These are phyloP conservation scores for Xylariaceae sp. DNA, from an alignment of 2,329 filamentous ascomycete genomes.

Conservation along the genomic window DNA sequence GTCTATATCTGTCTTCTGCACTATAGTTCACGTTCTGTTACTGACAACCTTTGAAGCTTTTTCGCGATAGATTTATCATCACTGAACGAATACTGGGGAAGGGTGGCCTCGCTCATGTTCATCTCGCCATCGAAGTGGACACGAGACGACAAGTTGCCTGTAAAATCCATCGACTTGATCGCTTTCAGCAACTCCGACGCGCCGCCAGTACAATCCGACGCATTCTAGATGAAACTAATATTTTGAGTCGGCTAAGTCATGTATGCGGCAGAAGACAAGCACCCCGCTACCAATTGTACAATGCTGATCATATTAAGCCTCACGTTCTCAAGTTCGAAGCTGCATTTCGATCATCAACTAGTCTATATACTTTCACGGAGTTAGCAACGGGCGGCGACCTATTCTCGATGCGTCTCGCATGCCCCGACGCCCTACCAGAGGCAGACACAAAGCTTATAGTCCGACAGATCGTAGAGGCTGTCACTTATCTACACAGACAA, in stretches of 20 bases:
- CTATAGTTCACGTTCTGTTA: constrained; percentile 11
- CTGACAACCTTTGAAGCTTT: constrained; percentile 33
- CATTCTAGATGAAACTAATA: constrained; percentile 45
- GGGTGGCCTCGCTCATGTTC: constrained; percentile 49
- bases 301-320: constrained; percentile 36
- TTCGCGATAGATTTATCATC: constrained; percentile 44
- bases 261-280: constrained; percentile 34
- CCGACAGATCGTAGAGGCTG: constrained; percentile 42
- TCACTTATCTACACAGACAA: constrained; percentile 45
- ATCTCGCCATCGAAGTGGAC: constrained; percentile 46
- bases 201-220: constrained; percentile 29
- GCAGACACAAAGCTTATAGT: constrained; percentile 42
- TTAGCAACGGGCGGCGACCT: constrained; percentile 51
- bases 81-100: constrained; percentile 46
- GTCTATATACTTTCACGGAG: constrained; percentile 52
- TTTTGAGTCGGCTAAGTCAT: constrained; percentile 49
- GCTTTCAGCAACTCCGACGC: constrained; percentile 16
- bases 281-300: not conserved
- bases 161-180: constrained; percentile 55
- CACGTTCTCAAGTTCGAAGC: constrained; percentile 50
- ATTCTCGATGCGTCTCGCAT: constrained; percentile 40
- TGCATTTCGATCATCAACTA: constrained; percentile 44
- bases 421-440: constrained; percentile 31
- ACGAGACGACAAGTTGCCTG: constrained; percentile 60
- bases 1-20: constrained; percentile 1